Evolutionary conservation across 306 rosid genomes (phyloP).

Genomic region (Chamaecrista fasciculata): DNA sequence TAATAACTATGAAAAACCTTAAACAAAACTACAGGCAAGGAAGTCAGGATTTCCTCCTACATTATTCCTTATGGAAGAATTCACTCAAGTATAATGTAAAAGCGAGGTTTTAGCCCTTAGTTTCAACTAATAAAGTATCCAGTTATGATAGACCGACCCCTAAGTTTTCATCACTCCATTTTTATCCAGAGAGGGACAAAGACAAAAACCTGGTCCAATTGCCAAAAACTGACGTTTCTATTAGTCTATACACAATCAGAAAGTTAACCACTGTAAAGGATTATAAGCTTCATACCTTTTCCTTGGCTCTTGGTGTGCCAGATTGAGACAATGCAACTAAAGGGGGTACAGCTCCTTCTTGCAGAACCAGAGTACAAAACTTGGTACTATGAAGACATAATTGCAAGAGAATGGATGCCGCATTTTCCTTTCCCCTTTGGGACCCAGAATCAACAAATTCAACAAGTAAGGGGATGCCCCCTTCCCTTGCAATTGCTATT

Average conservation of each 20-base stretch:
- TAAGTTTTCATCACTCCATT: neutral
- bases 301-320: conserved; percentile 89
- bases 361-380: conserved; percentile 80
- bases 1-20: neutral
- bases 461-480: conserved; percentile 79
- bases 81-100: neutral
- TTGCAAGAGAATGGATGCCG: conserved; percentile 79
- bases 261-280: conserved; percentile 3
- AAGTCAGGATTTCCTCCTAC: neutral
- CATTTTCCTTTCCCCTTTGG: conserved; percentile 89
- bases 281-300: conserved; percentile 62
- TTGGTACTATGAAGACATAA: conserved; percentile 76
- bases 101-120: neutral
- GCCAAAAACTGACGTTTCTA: conserved; percentile 1
- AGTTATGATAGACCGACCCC: conserved; percentile 12
- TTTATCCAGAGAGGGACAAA: conserved; percentile 1
- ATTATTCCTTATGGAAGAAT: conserved; percentile 4
- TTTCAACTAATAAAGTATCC: conserved; percentile 17
- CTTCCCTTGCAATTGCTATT: conserved; percentile 57
- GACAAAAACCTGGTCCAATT: neutral
- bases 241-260: neutral
- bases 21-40: neutral
- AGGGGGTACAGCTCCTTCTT: conserved; percentile 99
- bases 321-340: conserved; percentile 84
- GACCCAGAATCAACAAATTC: conserved; percentile 86